These are phyloP conservation scores for Neoboletus magnificus DNA, from an alignment of 768 basidiomycete genomes.

Conservation along the genomic window DNA sequence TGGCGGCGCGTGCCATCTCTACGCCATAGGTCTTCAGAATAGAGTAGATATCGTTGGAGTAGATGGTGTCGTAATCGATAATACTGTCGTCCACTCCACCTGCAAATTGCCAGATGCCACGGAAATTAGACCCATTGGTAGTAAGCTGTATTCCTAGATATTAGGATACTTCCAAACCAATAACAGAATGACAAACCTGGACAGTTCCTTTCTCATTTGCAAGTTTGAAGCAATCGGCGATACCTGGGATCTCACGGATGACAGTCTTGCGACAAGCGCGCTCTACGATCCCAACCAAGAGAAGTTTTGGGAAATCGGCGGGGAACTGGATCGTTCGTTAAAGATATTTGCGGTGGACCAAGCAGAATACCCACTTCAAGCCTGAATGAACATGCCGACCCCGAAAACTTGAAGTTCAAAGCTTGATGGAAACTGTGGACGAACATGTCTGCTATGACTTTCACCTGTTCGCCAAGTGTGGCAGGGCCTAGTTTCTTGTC, in stretches of 20 bases:
- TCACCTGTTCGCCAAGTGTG: conserved; percentile 41
- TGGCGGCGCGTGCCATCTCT: conserved; percentile 90
- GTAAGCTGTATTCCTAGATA: conserved; percentile 50
- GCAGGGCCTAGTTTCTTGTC: conserved; percentile 17
- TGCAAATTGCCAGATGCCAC: conserved; percentile 81
- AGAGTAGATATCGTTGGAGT: conserved; percentile 94
- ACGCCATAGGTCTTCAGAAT: conserved; percentile 92
- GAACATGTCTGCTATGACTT: conserved; percentile 50
- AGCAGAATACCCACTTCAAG: conserved; percentile 64
- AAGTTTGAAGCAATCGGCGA: conserved; percentile 77
- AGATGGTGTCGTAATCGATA: conserved; percentile 75
- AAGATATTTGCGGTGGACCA: neutral
- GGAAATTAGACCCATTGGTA: conserved; percentile 92
- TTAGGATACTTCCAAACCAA: neutral
- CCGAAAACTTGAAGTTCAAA: conserved; percentile 69
- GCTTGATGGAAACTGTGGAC: conserved; percentile 58
- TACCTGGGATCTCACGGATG: conserved; percentile 86
- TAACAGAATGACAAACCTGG: conserved; percentile 35
- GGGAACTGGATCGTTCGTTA: conserved; percentile 57
- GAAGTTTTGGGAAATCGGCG: conserved; percentile 84
- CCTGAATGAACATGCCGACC: conserved; percentile 67
- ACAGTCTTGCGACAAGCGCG: conserved; percentile 79
- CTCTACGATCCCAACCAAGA: conserved; percentile 92
- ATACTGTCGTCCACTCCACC: conserved; percentile 50
- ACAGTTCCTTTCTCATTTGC: conserved; percentile 50